Base-by-base conservation (phyloP, 1,139 yeast genomes). In the Maudiozyma humilis region DNA sequence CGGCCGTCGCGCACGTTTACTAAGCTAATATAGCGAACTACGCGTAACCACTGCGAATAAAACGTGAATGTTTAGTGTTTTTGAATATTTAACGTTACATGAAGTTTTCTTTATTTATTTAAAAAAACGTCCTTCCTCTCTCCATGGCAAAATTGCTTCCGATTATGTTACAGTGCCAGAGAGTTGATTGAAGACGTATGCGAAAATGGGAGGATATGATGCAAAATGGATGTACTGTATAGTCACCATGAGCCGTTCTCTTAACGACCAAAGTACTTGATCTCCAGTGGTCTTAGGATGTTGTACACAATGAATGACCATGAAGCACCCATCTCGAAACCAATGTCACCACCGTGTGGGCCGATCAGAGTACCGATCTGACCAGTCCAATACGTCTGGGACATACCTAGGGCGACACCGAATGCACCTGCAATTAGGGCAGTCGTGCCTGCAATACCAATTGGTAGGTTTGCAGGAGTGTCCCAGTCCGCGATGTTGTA, bases 341-440 rank as follows among this genome's bases (percentile, higher is more conserved):
- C 95, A 56, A 87, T 73, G 63, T 87, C 96, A 51, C 88, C 95
- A 57, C 93, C 91, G 51, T 46, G 68, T 2, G 59, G 69, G 44
- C 91, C 93, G 56, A 84, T 78, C 51, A 64, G 53, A 40, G 54
- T 62, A 36, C 79, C 91, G 54, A 85, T 55, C 39, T 75, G 80
- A 51, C 95, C 95, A 10, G 63, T 62, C 67, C 78, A 88, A 88
- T 93, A 87, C 10, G 73, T 74, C 69, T 86, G 95, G 60, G 73
- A 69, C 91, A 87, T 85, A 52, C 96, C 96, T 36, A 83, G 49
- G 27, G 78, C 93, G 39, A 79, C 85, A 60, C 95, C 95, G 34
- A 45, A 45, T 14, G 48, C 48, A 31, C 46, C 48, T 2, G 38
- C 46, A 81, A 88, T 45, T 72, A 87, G 80, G 8, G 83, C 95